Percentiles rank a stretch among this genome's conserved stretches.
Conservation (phyloP, 192 early-diverging fungal species). For the Backusella circina region DNA sequence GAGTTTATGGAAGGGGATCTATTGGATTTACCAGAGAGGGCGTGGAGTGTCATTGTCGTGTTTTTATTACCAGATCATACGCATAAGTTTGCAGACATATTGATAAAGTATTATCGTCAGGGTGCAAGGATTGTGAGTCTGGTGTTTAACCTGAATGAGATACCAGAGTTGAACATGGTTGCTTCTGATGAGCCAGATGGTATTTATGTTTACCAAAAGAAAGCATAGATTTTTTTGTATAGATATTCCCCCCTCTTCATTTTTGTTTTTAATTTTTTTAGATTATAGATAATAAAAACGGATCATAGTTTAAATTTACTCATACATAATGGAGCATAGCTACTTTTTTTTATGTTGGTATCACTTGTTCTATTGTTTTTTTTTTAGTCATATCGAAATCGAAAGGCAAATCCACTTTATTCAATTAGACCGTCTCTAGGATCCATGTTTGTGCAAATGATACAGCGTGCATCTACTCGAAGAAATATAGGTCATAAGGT, state of each 20-base stretch:
- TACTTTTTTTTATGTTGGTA: too few species aligned
- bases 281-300: neutral
- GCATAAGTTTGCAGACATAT: conserved; percentile 39
- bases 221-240: neutral
- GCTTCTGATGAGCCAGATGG: conserved; percentile 41
- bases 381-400: too few species aligned
- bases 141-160: conserved; percentile 50
- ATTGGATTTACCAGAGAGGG: conserved; percentile 33
- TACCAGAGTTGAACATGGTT: conserved; percentile 36
- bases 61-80: conserved; percentile 51
- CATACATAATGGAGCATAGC: too few species aligned
- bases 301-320: too few species aligned
- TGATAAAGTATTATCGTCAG: conserved; percentile 38
- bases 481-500: too few species aligned
- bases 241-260: neutral
- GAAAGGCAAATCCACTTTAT: too few species aligned
- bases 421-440: too few species aligned
- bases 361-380: too few species aligned
- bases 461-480: too few species aligned
- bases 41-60: conserved; percentile 45
- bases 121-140: conserved; percentile 49
- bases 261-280: neutral
- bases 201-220: conserved; percentile 47
- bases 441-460: too few species aligned
- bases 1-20: conserved; percentile 40